A percentile compares a stretch with the other conserved stretches of the same genome.
phyloP scores from a whole-genome alignment of 1,139 yeast species.

The Pichia inconspicua region DNA sequence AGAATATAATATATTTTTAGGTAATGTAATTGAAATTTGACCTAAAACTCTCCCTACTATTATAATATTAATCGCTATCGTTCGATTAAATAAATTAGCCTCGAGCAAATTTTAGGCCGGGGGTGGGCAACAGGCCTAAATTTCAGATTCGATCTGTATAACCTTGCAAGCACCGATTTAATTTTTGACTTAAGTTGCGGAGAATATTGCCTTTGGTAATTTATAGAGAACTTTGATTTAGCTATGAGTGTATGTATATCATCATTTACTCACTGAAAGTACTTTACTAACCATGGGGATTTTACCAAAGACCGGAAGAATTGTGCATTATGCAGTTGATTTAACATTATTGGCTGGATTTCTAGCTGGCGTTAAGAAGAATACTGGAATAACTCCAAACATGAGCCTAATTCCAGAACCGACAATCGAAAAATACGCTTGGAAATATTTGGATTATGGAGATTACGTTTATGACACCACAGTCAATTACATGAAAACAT shows the following conservation, averaged over 20 bases:
- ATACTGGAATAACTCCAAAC: constrained; percentile 67
- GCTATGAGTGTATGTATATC: not conserved
- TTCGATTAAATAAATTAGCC: too few relatives aligned
- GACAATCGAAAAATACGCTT: constrained; percentile 51
- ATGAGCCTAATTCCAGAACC: constrained; percentile 33
- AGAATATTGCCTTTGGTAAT: not conserved
- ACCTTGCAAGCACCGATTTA: too few relatives aligned
- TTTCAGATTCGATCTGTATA: too few relatives aligned
- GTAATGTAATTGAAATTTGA: too few relatives aligned
- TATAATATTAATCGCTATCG: too few relatives aligned
- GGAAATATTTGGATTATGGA: constrained; percentile 73
- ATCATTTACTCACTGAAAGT: not conserved
- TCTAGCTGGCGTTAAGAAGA: constrained; percentile 82
- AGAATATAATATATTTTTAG: too few relatives aligned
- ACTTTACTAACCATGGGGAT: not conserved
- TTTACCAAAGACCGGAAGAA: constrained; percentile 29
- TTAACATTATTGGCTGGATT: constrained; percentile 72
- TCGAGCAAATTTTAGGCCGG: too few relatives aligned
- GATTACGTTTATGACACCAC: constrained; percentile 73
- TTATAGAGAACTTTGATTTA: too few relatives aligned
- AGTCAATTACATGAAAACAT: constrained; percentile 62
- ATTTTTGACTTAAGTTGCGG: too few relatives aligned
- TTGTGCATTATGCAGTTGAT: constrained; percentile 64
- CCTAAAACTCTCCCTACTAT: too few relatives aligned
- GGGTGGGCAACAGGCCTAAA: too few relatives aligned